Percentiles rank a stretch among this genome's conserved stretches.
These are phyloP conservation scores for Didymella segeticola DNA, from an alignment of 2,329 filamentous ascomycete genomes.

Conservation along the genomic window DNA sequence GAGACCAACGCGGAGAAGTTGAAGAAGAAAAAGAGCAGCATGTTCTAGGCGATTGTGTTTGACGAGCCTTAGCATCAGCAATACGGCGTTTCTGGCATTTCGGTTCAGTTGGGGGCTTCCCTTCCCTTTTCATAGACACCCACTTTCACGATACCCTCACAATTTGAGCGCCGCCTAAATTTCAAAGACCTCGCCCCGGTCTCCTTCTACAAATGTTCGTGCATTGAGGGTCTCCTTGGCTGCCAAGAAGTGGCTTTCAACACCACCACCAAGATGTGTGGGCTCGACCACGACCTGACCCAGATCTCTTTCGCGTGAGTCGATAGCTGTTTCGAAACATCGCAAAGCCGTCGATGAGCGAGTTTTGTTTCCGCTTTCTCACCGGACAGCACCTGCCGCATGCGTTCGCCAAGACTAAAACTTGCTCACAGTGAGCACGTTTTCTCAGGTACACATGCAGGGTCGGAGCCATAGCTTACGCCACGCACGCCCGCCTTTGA, in stretches of 20 bases:
- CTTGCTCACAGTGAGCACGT: slow-evolving; percentile 37
- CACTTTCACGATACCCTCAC: slow-evolving; percentile 6
- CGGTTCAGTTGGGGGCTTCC: neutral
- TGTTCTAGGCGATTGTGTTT: slow-evolving; percentile 45
- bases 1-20: slow-evolving; percentile 43
- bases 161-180: neutral
- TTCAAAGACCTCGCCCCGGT: neutral
- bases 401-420: slow-evolving; percentile 30
- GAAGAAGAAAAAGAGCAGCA: slow-evolving; percentile 53
- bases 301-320: neutral
- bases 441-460: slow-evolving; percentile 23
- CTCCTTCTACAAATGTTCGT: neutral
- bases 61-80: neutral
- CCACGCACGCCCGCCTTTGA: slow-evolving; percentile 24
- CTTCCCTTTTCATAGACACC: neutral
- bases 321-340: neutral
- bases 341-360: neutral
- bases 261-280: too few relatives aligned
- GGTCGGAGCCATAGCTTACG: slow-evolving; percentile 32
- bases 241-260: slow-evolving; percentile 5
- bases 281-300: neutral
- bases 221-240: neutral
- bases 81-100: slow-evolving; percentile 11
- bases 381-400: slow-evolving; percentile 23
- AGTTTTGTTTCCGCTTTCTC: slow-evolving; percentile 8